A percentile compares a stretch with the other conserved stretches of the same genome.
Evolutionary conservation across 257 asterid species (phyloP).

Genomic region (Osmanthus fragrans): DNA sequence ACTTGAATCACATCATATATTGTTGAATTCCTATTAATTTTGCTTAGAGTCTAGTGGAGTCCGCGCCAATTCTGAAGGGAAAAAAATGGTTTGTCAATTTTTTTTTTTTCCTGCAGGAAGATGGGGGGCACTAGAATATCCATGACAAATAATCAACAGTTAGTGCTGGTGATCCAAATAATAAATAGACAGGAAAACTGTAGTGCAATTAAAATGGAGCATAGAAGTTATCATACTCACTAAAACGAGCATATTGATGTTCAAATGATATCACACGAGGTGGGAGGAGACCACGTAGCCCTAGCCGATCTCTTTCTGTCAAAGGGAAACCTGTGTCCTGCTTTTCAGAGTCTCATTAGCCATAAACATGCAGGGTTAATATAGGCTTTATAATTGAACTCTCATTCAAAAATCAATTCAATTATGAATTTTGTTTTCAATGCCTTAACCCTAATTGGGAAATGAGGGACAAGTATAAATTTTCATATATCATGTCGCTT

Average conservation of each 20-base stretch:
- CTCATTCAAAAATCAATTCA: background rate
- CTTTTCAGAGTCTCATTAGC: slow-evolving; percentile 29
- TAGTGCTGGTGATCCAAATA: background rate
- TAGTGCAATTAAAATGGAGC: slow-evolving; percentile 10
- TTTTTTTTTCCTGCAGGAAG: background rate
- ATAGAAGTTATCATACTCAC: slow-evolving; percentile 51
- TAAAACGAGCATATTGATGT: slow-evolving; percentile 94
- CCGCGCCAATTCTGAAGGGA: background rate
- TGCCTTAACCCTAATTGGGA: background rate
- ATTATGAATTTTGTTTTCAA: background rate
- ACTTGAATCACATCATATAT: slow-evolving; percentile 2
- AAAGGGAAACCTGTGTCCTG: slow-evolving; percentile 98
- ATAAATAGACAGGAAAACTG: background rate
- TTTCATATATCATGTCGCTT: slow-evolving; percentile 8
- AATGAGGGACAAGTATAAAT: no score
- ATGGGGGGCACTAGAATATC: background rate
- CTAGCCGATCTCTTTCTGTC: slow-evolving; percentile 95
- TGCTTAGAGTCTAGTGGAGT: slow-evolving; percentile 11
- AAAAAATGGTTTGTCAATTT: background rate
- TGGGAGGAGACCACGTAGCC: slow-evolving; percentile 97
- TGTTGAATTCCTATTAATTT: background rate
- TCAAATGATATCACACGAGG: slow-evolving; percentile 98
- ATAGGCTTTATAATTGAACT: background rate
- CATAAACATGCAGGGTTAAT: background rate
- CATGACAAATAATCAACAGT: slow-evolving; percentile 5